These are phyloP conservation scores for Hortiboletus flavorubellus DNA, from an alignment of 768 basidiomycete species.

Conservation along the genomic window DNA sequence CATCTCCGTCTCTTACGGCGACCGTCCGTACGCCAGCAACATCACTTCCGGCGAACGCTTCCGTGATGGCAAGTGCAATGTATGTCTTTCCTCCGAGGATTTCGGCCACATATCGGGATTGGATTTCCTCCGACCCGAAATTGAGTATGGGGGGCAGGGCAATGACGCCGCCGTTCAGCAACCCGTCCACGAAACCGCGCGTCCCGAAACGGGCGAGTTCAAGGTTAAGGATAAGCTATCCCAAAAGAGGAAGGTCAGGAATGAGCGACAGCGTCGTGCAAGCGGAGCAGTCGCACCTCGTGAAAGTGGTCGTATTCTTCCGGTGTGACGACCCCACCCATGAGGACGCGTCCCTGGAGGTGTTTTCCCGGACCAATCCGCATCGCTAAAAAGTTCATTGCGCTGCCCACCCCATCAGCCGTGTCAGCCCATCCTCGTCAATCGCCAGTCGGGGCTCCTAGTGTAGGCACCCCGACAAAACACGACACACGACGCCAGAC, in stretches of 20 bases:
- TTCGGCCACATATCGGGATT: constrained; percentile 67
- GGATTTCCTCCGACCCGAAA: constrained; percentile 74
- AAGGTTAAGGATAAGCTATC: constrained; percentile 70
- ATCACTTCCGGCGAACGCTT: constrained; percentile 91
- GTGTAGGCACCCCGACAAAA: no score
- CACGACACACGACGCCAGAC: no score
- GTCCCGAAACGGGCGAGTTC: constrained; percentile 84
- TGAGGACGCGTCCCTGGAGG: constrained; percentile 72
- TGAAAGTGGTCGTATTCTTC: constrained; percentile 95
- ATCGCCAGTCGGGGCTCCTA: no score
- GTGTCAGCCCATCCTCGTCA: not conserved
- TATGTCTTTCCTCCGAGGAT: constrained; percentile 77
- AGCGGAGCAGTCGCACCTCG: constrained; percentile 47
- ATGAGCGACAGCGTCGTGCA: not conserved
- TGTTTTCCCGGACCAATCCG: constrained; percentile 80
- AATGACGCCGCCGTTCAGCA: constrained; percentile 79
- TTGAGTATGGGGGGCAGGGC: constrained; percentile 90
- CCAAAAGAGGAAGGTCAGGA: not conserved
- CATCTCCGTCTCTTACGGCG: constrained; percentile 79
- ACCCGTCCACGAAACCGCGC: constrained; percentile 84
- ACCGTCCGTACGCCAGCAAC: constrained; percentile 82
- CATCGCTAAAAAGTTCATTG: constrained; percentile 63
- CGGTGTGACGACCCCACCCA: constrained; percentile 76
- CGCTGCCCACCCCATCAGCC: constrained; percentile 38
- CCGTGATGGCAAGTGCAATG: constrained; percentile 87